Evolutionary conservation across 176 grass and related monocot genomes (phyloP).

Genomic region (Luzula sylvatica): DNA sequence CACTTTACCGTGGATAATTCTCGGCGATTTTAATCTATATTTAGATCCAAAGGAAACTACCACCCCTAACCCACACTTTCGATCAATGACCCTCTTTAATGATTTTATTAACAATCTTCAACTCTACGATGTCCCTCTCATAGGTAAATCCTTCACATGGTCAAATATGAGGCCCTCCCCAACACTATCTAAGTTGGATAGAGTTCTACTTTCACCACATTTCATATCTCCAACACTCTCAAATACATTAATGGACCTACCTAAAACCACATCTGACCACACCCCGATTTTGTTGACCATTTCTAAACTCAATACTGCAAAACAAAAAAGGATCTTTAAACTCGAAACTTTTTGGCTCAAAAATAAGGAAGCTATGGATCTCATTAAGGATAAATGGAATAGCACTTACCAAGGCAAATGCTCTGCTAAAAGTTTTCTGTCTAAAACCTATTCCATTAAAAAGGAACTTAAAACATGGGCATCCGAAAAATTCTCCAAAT

Average conservation of each 20-base stretch:
- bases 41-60: too few species aligned
- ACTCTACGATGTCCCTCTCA: background rate
- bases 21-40: too few species aligned
- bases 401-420: background rate
- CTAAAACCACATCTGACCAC: background rate
- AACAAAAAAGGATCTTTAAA: too few species aligned
- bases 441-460: background rate
- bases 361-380: too few species aligned
- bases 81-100: background rate
- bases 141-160: background rate
- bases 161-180: background rate
- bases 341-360: too few species aligned
- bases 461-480: background rate
- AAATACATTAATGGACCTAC: background rate
- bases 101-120: background rate
- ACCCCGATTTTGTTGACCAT: background rate
- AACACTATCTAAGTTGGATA: background rate
- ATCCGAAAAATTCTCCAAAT: background rate
- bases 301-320: too few species aligned
- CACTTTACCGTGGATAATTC: too few species aligned
- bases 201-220: background rate
- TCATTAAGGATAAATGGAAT: too few species aligned
- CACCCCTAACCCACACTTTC: too few species aligned
- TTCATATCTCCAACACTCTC: too few species aligned
- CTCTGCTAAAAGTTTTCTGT: background rate